Evolutionary conservation across 768 basidiomycete genomes (phyloP), one percentile per base, ranked within the genome.

Genomic region (Cystofilobasidium capitatum): DNA sequence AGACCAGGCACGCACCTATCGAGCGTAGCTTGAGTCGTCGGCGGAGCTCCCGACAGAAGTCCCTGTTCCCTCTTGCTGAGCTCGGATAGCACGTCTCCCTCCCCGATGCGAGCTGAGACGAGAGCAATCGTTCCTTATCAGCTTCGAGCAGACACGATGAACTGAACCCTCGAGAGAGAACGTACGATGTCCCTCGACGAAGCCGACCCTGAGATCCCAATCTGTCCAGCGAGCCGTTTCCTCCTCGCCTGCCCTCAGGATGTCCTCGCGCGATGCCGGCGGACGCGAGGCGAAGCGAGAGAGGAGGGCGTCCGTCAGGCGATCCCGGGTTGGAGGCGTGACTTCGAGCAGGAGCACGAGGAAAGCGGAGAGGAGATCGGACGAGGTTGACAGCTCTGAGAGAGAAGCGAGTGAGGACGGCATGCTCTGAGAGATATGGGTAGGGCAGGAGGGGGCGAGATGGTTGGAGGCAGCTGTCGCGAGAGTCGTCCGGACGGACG

Each of bases 11-110:
- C 74, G 36, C 70, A 75, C 72, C 89, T 83, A 8, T 79, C 82
- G 26, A 94, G 80, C 42, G 92, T 86, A 66, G 85, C 85, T 33
- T 88, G 85, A 8, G 86, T 83, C 12, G 89, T 90, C 24, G 82
- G 81, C 14, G 77, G 77, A 4, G 77, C 76, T 1, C 71, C 72
- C 31, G 26, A 26, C 8, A 6, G 8, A 7, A 81, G 81, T 16
- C 84, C 85, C 76, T 94, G 92, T 77, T 96, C 92, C 58, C 81
- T 84, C 33, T 85, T 84, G 76, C 89, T 91, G 57, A 91, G 80
- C 54, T 76, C 81, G 0, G 88, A 89, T 16, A 93, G 80, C 47
- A 85, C 85, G 73, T 83, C 85, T 68, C 81, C 83, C 77, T 89
- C 89, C 44, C 92, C 92, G 55, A 94, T 94, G 64, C 90, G 83